Conservation (phyloP, 495 filamentous ascomycete species). For the Rostrohypoxylon terebratum region DNA sequence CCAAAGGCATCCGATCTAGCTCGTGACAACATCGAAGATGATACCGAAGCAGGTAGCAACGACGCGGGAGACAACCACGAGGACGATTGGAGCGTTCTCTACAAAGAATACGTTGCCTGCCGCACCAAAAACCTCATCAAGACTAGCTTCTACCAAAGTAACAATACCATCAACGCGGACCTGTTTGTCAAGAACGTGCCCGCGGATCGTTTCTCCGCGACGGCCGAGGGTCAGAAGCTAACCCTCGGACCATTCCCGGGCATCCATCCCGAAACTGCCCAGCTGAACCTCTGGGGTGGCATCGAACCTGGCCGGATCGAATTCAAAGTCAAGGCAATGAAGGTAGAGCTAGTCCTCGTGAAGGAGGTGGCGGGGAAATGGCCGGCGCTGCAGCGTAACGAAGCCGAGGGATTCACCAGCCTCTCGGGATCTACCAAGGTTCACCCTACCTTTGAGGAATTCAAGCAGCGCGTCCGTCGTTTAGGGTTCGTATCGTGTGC, state of each 20-base stretch:
- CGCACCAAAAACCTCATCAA: slow-evolving; percentile 21
- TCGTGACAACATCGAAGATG: slow-evolving; percentile 42
- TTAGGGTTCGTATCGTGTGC: slow-evolving; percentile 42
- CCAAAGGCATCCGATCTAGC: slow-evolving; percentile 61
- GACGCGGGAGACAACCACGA: background rate
- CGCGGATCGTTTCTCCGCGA: slow-evolving; percentile 49
- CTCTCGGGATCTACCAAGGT: slow-evolving; percentile 21
- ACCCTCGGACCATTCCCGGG: slow-evolving; percentile 29
- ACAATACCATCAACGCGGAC: slow-evolving; percentile 50
- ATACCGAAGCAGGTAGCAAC: slow-evolving; percentile 10
- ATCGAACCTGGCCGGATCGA: slow-evolving; percentile 72
- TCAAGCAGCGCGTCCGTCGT: slow-evolving; percentile 24
- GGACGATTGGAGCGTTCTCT: slow-evolving; percentile 33
- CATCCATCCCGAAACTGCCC: slow-evolving; percentile 57
- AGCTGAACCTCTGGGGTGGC: slow-evolving; percentile 73
- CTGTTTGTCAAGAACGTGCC: slow-evolving; percentile 57
- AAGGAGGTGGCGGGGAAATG: slow-evolving; percentile 83
- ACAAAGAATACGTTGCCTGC: slow-evolving; percentile 31
- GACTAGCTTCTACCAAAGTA: slow-evolving; percentile 56
- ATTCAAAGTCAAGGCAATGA: slow-evolving; percentile 76
- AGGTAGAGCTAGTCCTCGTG: slow-evolving; percentile 82
- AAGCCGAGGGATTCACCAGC: slow-evolving; percentile 44
- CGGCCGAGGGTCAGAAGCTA: slow-evolving; percentile 46
- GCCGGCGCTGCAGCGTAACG: slow-evolving; percentile 71
- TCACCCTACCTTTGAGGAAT: slow-evolving; percentile 27